Base-by-base conservation (phyloP, 2,329 filamentous ascomycete species). In the Talaromyces sp. region DNA sequence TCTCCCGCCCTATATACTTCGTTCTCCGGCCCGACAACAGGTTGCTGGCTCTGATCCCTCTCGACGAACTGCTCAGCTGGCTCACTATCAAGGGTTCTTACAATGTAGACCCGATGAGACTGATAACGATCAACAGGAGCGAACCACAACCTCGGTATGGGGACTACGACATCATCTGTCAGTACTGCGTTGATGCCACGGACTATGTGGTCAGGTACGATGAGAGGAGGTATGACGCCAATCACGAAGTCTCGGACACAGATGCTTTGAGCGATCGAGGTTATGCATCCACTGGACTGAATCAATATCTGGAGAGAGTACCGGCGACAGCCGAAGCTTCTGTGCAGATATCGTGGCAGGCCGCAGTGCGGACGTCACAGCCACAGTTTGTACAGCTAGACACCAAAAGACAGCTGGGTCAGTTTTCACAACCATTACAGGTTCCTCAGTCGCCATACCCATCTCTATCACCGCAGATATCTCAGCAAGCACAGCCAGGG, bases 21-120 rank as follows among this genome's bases (percentile, higher is more conserved):
- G 66, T 81, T 46, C 67, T 73, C 39, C 73, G 79, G 2, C 70
- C 72, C 1, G 74, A 75, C 40, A 70, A 73, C 6, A 63, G 65
- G 6, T 63, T 73, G 14, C 71, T 76, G 11, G 79, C 79, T 7
- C 68, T 81, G 28, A 73, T 81, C 23, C 71, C 79, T 0, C 59
- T 78, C 7, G 79, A 81, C 60, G 79, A 81, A 67, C 67, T 81
- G 3, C 78, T 78, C 2, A 50, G 64, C 1, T 75, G 74, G 71
- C 54, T 76, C 8, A 67, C 71, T 16, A 33, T 77, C n/a, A 69
- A 69, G 16, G 69, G 67, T 54, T 66, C 66, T n/a, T 64, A 67
- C 31, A 37, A 55, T 1, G 50, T 58, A 12, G 61, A 70, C 50
- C 65, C 65, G 50, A 50, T 62, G 23, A 62, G 61, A 2, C 70